These are phyloP conservation scores for Fragaria ananassa DNA, from an alignment of 306 rosid species.

Conservation along the genomic window DNA sequence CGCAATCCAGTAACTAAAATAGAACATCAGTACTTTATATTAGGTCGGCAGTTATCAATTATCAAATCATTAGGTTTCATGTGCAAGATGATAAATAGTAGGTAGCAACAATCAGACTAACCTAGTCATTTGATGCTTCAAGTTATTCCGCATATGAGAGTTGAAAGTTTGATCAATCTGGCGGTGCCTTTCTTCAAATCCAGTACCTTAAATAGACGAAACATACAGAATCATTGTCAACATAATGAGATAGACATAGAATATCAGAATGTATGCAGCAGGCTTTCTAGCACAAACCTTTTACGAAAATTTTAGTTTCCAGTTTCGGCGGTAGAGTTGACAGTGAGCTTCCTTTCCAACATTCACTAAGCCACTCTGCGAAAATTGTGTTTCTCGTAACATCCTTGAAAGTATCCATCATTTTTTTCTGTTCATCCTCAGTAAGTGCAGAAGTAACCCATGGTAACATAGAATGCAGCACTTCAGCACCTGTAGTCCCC, in stretches of 20 bases:
- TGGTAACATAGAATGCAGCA: constrained; percentile 76
- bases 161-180: constrained; percentile 62
- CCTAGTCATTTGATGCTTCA: constrained; percentile 85
- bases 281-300: constrained; percentile 37
- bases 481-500: constrained; percentile 91
- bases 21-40: constrained; percentile 20
- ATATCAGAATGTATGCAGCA: not conserved
- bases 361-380: constrained; percentile 78
- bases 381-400: constrained; percentile 85
- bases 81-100: not conserved
- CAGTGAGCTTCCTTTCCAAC: constrained; percentile 61
- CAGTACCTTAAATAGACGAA: constrained; percentile 35
- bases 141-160: constrained; percentile 67
- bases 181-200: constrained; percentile 54
- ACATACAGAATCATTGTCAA: constrained; percentile 4
- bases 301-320: constrained; percentile 40
- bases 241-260: constrained; percentile 4
- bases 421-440: constrained; percentile 62
- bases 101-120: constrained; percentile 26
- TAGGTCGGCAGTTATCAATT: not conserved
- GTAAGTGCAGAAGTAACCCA: constrained; percentile 89
- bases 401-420: constrained; percentile 82
- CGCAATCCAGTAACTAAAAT: constrained; percentile 80
- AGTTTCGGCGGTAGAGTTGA: constrained; percentile 41
- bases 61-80: not conserved